These are phyloP conservation scores for Emericellopsis cladophorae DNA, from an alignment of 2,329 filamentous ascomycete species.

Conservation along the genomic window DNA sequence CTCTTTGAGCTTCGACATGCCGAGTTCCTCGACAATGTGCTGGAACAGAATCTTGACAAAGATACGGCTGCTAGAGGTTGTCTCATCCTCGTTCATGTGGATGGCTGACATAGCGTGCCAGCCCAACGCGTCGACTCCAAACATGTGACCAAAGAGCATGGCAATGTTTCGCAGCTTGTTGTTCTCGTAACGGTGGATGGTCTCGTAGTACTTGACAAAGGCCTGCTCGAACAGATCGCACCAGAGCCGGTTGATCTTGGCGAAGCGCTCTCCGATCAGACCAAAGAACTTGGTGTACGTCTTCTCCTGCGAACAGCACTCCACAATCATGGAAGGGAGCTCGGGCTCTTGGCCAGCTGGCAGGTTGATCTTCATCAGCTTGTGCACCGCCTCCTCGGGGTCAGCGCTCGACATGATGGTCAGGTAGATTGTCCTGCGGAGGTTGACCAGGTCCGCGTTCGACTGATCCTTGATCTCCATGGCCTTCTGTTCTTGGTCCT, in stretches of 20 bases:
- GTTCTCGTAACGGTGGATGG: slow-evolving; percentile 93
- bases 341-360: slow-evolving; percentile 80
- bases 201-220: slow-evolving; percentile 91
- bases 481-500: slow-evolving; percentile 67
- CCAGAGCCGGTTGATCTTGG: slow-evolving; percentile 93
- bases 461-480: slow-evolving; percentile 97
- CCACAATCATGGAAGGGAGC: slow-evolving; percentile 90
- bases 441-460: slow-evolving; percentile 87
- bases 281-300: slow-evolving; percentile 98
- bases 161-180: slow-evolving; percentile 92
- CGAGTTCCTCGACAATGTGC: slow-evolving; percentile 76
- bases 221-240: slow-evolving; percentile 81
- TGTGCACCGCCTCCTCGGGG: slow-evolving; percentile 94
- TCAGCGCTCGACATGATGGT: slow-evolving; percentile 96
- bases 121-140: slow-evolving; percentile 77
- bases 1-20: slow-evolving; percentile 65
- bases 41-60: slow-evolving; percentile 98
- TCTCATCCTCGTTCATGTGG: slow-evolving; percentile 92
- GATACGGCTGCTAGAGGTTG: slow-evolving; percentile 89
- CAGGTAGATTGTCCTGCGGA: slow-evolving; percentile 88
- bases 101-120: slow-evolving; percentile 83
- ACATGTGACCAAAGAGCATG: slow-evolving; percentile 83
- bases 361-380: slow-evolving; percentile 86
- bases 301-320: slow-evolving; percentile 91
- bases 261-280: slow-evolving; percentile 84